Conservation (phyloP, 176 grass and related monocot species). For the Rhipidocladum racemiflorum region DNA sequence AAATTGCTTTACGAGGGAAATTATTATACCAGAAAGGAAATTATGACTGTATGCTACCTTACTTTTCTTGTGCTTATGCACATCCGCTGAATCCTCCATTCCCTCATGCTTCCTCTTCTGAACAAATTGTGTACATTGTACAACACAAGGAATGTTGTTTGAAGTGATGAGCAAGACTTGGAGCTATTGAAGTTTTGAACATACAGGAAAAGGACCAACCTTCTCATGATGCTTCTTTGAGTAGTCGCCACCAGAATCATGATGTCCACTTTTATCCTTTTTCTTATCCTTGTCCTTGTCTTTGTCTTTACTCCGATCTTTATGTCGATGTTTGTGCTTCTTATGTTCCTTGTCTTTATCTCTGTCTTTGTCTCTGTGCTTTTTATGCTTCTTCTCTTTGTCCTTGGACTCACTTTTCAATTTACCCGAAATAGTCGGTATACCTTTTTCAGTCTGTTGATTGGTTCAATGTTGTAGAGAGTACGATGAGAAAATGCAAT, state of each 20-base stretch:
- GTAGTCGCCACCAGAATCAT: slow-evolving; percentile 68
- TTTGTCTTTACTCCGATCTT: slow-evolving; percentile 87
- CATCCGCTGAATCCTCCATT: slow-evolving; percentile 44
- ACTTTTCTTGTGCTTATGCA: slow-evolving; percentile 72
- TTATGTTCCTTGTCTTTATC: slow-evolving; percentile 97
- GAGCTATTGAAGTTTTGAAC: not conserved
- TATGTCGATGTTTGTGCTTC: slow-evolving; percentile 94
- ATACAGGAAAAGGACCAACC: slow-evolving; percentile 42
- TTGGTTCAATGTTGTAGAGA: slow-evolving; percentile 7
- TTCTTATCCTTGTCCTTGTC: slow-evolving; percentile 89
- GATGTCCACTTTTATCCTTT: slow-evolving; percentile 91
- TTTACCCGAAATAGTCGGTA: slow-evolving; percentile 77
- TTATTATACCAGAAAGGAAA: slow-evolving; percentile 16
- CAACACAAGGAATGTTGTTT: slow-evolving; percentile 16
- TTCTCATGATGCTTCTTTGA: slow-evolving; percentile 89
- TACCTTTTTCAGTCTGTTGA: slow-evolving; percentile 73
- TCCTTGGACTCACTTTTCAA: slow-evolving; percentile 75
- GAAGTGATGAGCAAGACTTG: not conserved
- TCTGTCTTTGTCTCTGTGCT: slow-evolving; percentile 79
- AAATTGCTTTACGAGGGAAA: not conserved
- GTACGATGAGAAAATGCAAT: slow-evolving; percentile 4
- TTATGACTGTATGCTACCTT: slow-evolving; percentile 45
- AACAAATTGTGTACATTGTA: not conserved
- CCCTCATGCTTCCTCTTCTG: slow-evolving; percentile 71
- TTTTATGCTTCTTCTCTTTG: slow-evolving; percentile 97